These are phyloP conservation scores for Striga hermonthica DNA, from an alignment of 305 asterid species.

Conservation along the genomic window DNA sequence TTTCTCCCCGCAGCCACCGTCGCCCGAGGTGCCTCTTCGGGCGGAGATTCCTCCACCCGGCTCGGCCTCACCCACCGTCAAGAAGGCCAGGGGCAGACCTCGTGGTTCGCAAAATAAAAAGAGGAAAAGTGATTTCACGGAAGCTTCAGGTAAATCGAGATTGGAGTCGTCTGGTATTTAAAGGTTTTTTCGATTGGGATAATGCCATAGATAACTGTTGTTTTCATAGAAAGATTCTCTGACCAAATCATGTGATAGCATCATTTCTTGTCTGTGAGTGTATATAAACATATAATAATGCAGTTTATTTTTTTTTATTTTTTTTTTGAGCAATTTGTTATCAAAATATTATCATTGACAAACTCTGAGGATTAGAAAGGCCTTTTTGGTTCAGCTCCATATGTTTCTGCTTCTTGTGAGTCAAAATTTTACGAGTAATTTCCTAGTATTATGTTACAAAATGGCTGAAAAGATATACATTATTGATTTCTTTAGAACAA, in stretches of 20 bases:
- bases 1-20: constrained; percentile 30
- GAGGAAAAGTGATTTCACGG: constrained; percentile 16
- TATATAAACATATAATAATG: background rate
- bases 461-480: background rate
- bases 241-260: background rate
- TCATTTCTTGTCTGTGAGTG: constrained; percentile 3
- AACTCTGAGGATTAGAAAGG: background rate
- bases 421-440: too few relatives aligned
- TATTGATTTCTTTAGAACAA: background rate
- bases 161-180: constrained; percentile 22
- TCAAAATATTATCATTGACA: background rate
- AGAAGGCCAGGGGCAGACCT: constrained; percentile 47
- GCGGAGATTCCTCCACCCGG: constrained; percentile 31
- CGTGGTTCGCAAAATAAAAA: constrained; percentile 48
- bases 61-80: constrained; percentile 32
- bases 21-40: constrained; percentile 30
- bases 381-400: background rate
- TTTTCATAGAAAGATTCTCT: constrained; percentile 17
- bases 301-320: background rate
- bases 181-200: background rate
- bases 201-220: constrained; percentile 24
- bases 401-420: too few relatives aligned
- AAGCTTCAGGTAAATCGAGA: constrained; percentile 35
- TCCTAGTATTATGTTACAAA: background rate
- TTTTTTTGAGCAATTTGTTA: background rate